Percentiles rank a stretch among this genome's conserved stretches.
These are phyloP conservation scores for Pichia gijzeniarum DNA, from an alignment of 805 yeast genomes.

Conservation along the genomic window DNA sequence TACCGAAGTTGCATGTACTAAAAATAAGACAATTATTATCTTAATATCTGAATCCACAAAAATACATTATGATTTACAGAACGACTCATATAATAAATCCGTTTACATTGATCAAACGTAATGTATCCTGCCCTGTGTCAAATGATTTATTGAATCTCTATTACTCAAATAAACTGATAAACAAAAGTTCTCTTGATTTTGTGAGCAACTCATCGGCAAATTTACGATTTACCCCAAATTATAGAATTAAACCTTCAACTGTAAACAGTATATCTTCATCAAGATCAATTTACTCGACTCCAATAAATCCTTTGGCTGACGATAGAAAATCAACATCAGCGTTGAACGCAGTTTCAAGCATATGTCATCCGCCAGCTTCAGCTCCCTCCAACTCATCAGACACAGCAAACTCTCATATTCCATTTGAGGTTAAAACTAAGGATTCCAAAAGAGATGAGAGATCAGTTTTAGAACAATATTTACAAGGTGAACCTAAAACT, in stretches of 20 bases:
- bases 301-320: not conserved
- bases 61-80: no score
- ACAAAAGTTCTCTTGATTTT: conserved; percentile 8
- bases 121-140: not conserved
- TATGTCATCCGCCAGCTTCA: conserved; percentile 37
- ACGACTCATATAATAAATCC: no score
- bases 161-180: conserved; percentile 18
- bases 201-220: not conserved
- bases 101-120: no score
- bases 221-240: conserved; percentile 23
- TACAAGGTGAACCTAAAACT: conserved; percentile 23
- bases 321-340: not conserved
- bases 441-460: conserved; percentile 12
- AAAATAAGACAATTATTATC: no score
- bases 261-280: not conserved
- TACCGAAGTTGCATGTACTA: no score
- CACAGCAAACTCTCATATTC: conserved; percentile 30
- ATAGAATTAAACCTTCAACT: conserved; percentile 13
- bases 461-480: conserved; percentile 21
- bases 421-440: conserved; percentile 52
- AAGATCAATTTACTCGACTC: conserved; percentile 7
- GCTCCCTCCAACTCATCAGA: not conserved
- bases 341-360: conserved; percentile 14
- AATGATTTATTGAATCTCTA: conserved; percentile 4
- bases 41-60: no score